Evolutionary conservation across 2,329 filamentous ascomycete genomes (phyloP).

Genomic region (Basipetospora chlamydospora): DNA sequence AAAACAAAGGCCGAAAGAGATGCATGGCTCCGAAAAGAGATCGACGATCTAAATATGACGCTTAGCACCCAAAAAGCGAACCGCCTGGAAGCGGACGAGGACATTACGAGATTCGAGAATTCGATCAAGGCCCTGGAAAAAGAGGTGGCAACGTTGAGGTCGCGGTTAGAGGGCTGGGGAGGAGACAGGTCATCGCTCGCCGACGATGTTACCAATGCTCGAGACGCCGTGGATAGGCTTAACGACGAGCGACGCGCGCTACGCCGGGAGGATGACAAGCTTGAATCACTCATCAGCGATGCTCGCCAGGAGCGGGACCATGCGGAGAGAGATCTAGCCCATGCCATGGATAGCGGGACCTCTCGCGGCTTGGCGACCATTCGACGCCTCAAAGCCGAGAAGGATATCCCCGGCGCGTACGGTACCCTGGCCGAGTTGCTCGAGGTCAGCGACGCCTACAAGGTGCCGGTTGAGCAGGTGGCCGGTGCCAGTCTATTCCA

Average conservation of each 20-base stretch:
- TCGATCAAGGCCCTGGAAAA: constrained; percentile 59
- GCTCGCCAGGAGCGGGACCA: constrained; percentile 62
- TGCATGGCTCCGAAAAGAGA: constrained; percentile 64
- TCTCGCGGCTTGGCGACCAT: constrained; percentile 78
- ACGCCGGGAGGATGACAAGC: constrained; percentile 76
- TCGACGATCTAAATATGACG: constrained; percentile 63
- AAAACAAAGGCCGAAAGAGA: constrained; percentile 81
- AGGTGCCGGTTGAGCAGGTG: constrained; percentile 81
- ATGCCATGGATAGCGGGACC: constrained; percentile 82
- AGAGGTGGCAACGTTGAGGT: constrained; percentile 55
- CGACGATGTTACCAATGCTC: constrained; percentile 60
- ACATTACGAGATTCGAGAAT: constrained; percentile 56
- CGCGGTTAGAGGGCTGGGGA: constrained; percentile 65
- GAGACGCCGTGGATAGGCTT: constrained; percentile 63
- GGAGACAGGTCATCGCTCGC: constrained; percentile 58
- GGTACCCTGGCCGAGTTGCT: constrained; percentile 90
- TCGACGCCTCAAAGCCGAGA: constrained; percentile 63
- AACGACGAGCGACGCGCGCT: constrained; percentile 79
- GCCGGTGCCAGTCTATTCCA: constrained; percentile 89
- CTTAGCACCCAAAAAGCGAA: constrained; percentile 73
- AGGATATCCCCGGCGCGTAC: constrained; percentile 73
- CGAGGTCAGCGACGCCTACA: constrained; percentile 69
- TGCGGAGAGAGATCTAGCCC: constrained; percentile 62
- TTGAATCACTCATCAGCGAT: constrained; percentile 63
- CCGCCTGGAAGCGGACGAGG: constrained; percentile 69